Conservation (phyloP, 768 basidiomycete species). For the Calocybe indica region DNA sequence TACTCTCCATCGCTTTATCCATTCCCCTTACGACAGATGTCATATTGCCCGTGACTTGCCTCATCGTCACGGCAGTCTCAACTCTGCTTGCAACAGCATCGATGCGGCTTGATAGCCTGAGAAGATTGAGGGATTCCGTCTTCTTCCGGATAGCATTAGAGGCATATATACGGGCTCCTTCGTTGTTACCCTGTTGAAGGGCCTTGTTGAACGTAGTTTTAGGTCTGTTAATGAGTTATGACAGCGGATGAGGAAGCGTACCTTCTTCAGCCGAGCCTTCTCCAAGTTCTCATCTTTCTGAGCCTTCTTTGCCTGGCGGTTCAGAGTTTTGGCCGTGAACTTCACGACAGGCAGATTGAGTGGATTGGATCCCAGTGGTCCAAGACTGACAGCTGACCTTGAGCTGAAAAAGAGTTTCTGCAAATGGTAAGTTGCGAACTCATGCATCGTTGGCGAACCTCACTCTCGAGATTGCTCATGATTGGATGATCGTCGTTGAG, state of each 20-base stretch:
- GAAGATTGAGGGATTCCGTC: slow-evolving; percentile 86
- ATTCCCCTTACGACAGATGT: slow-evolving; percentile 93
- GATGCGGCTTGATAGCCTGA: slow-evolving; percentile 85
- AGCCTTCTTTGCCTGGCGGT: slow-evolving; percentile 94
- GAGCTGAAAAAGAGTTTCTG: slow-evolving; percentile 98
- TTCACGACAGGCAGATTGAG: slow-evolving; percentile 22
- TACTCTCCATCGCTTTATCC: slow-evolving; percentile 98
- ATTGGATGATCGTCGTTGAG: slow-evolving; percentile 10
- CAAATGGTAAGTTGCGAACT: slow-evolving; percentile 20
- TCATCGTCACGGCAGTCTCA: slow-evolving; percentile 98
- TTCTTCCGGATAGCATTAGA: slow-evolving; percentile 99
- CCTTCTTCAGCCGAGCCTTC: slow-evolving; percentile 92
- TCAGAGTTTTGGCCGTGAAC: slow-evolving; percentile 98
- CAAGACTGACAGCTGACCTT: slow-evolving; percentile 51
- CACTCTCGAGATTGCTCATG: slow-evolving; percentile 90
- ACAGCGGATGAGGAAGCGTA: slow-evolving; percentile 18
- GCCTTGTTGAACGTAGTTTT: slow-evolving; percentile 48
- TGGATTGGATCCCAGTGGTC: slow-evolving; percentile 8
- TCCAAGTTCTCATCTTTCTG: slow-evolving; percentile 91
- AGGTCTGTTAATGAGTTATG: slow-evolving; percentile 3
- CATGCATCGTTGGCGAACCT: slow-evolving; percentile 21
- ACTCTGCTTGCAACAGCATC: slow-evolving; percentile 96
- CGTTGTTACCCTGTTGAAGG: slow-evolving; percentile 91
- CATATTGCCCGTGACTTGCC: slow-evolving; percentile 95
- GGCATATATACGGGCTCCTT: slow-evolving; percentile 97